Conservation (phyloP, 495 filamentous ascomycete genomes). For the Aspergillus cavernicola region DNA sequence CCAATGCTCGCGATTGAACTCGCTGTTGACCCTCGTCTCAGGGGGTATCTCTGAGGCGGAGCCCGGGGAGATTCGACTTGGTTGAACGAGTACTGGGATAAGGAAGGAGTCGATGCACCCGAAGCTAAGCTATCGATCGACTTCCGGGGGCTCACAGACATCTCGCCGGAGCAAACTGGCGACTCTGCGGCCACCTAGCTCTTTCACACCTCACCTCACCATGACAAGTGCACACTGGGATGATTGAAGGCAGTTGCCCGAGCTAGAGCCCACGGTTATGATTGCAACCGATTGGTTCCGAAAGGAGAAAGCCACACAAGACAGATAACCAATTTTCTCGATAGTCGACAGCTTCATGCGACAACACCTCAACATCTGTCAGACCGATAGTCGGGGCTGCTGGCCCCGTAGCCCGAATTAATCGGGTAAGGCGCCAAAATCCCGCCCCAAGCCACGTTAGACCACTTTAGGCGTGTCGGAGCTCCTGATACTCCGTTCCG, state of each 20-base stretch:
- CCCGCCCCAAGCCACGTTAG: constrained; percentile 4
- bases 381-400: constrained; percentile 13
- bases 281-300: neutral
- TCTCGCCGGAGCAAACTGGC: constrained; percentile 44
- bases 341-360: constrained; percentile 14
- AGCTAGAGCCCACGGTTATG: neutral
- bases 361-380: constrained; percentile 5
- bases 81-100: constrained; percentile 57
- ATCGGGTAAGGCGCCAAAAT: constrained; percentile 34
- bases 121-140: constrained; percentile 65
- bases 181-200: constrained; percentile 38
- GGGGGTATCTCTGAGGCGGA: constrained; percentile 42
- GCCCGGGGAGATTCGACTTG: constrained; percentile 42
- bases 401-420: constrained; percentile 23
- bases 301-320: neutral
- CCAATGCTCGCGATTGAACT: constrained; percentile 83
- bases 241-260: neutral
- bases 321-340: no score
- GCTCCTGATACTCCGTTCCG: constrained; percentile 9
- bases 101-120: constrained; percentile 46
- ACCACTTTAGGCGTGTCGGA: constrained; percentile 1
- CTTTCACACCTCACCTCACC: constrained; percentile 38
- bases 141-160: constrained; percentile 64
- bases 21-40: constrained; percentile 75
- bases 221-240: constrained; percentile 36